phyloP scores from a whole-genome alignment of 2,329 filamentous ascomycete species.

The Bipolaris sorokiniana region DNA sequence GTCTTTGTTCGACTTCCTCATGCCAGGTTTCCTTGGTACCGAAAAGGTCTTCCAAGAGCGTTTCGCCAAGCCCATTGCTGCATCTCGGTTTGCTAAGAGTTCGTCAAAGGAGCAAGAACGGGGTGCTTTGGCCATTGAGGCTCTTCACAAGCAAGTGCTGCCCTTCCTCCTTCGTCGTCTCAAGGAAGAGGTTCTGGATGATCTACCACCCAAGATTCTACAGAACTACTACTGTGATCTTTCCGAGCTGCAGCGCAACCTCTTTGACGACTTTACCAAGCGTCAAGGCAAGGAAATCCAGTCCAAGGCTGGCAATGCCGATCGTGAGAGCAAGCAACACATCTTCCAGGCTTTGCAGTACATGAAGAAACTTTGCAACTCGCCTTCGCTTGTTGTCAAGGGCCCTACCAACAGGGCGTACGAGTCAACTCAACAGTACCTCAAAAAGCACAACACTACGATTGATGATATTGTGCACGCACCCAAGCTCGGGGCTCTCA shows the following conservation, averaged over 20 bases:
- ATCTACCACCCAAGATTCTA: conserved; percentile 95
- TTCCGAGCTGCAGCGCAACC: conserved; percentile 88
- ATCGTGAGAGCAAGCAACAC: conserved; percentile 95
- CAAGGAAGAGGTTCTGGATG: conserved; percentile 96
- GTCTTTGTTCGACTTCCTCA: conserved; percentile 98
- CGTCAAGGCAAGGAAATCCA: conserved; percentile 89
- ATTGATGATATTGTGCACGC: conserved; percentile 87
- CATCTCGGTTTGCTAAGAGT: conserved; percentile 93
- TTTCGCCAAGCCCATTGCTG: conserved; percentile 93
- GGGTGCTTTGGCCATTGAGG: conserved; percentile 93
- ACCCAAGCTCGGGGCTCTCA: conserved; percentile 87
- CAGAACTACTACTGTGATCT: conserved; percentile 99
- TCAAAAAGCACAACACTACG: conserved; percentile 78
- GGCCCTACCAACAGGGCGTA: conserved; percentile 84
- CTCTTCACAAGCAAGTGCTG: conserved; percentile 96
- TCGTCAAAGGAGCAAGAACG: conserved; percentile 98
- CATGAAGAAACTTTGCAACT: conserved; percentile 99
- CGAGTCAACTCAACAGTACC: conserved; percentile 80
- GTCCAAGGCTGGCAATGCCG: conserved; percentile 76
- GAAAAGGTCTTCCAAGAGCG: conserved; percentile 97
- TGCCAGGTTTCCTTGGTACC: conserved; percentile 95
- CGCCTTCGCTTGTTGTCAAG: conserved; percentile 94
- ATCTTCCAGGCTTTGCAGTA: conserved; percentile 99
- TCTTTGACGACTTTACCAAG: conserved; percentile 96
- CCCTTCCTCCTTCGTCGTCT: conserved; percentile 94